Percentiles rank a stretch among this genome's conserved stretches.
These are phyloP conservation scores for Pyrenochaeta sp. DNA, from an alignment of 2,329 filamentous ascomycete species.

Conservation along the genomic window DNA sequence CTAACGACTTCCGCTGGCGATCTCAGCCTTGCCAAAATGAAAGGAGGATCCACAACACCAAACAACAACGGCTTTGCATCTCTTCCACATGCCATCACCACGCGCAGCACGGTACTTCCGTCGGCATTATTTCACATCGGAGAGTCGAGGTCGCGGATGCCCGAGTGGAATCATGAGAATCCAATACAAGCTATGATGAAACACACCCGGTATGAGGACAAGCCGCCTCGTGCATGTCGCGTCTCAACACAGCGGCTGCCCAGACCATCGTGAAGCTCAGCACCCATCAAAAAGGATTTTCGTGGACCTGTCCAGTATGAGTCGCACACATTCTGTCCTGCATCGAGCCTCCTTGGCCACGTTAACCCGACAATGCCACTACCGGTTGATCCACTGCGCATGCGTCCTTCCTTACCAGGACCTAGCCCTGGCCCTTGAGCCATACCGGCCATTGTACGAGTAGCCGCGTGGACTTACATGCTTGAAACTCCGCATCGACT, in stretches of 20 bases:
- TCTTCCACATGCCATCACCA: background rate
- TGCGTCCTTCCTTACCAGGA: slow-evolving; percentile 30
- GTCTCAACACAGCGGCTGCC: slow-evolving; percentile 47
- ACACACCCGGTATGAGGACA: slow-evolving; percentile 38
- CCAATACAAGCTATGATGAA: slow-evolving; percentile 29
- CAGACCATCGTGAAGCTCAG: slow-evolving; percentile 48
- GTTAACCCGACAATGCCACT: slow-evolving; percentile 36
- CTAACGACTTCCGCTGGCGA: slow-evolving; percentile 22
- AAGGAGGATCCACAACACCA: slow-evolving; percentile 6
- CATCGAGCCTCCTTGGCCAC: slow-evolving; percentile 27
- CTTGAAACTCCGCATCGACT: slow-evolving; percentile 34
- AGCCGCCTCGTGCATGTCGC: slow-evolving; percentile 36
- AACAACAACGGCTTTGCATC: slow-evolving; percentile 7
- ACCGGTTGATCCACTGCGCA: slow-evolving; percentile 20
- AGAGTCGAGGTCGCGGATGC: slow-evolving; percentile 9
- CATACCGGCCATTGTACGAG: slow-evolving; percentile 26
- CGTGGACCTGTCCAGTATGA: slow-evolving; percentile 30
- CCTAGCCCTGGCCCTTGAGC: slow-evolving; percentile 31
- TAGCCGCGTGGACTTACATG: slow-evolving; percentile 36
- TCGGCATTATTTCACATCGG: slow-evolving; percentile 8
- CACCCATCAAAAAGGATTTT: slow-evolving; percentile 23
- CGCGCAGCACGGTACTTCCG: background rate
- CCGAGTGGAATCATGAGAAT: slow-evolving; percentile 10
- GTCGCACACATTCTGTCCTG: slow-evolving; percentile 22
- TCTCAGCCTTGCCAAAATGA: slow-evolving; percentile 5